Conservation (phyloP, 345 rosid genomes). For the Lepidium africanum region DNA sequence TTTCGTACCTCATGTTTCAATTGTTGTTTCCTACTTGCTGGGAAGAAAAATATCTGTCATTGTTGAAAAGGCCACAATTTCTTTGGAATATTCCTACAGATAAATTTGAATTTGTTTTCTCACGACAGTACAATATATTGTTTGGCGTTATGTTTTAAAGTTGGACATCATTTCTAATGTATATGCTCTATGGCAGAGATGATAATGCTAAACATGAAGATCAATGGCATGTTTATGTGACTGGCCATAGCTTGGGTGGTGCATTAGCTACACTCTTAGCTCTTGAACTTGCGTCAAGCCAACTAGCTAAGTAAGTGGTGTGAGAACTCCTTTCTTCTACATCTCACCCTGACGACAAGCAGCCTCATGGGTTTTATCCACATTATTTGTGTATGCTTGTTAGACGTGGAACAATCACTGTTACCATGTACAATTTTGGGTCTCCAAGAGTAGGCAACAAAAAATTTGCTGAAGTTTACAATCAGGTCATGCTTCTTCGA, state of each 20-base stretch:
- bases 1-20: neutral
- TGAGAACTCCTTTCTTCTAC: neutral
- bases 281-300: conserved; percentile 90
- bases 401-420: conserved; percentile 61
- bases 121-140: neutral
- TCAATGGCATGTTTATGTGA: conserved; percentile 85
- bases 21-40: neutral
- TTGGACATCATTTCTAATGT: neutral
- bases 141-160: neutral
- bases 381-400: conserved; percentile 15
- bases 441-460: conserved; percentile 97
- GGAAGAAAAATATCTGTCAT: neutral
- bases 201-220: conserved; percentile 35
- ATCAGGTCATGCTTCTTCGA: conserved; percentile 45
- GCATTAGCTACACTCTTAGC: conserved; percentile 90
- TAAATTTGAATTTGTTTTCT: neutral
- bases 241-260: conserved; percentile 98
- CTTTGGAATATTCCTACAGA: neutral
- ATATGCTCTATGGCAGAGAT: conserved; percentile 40
- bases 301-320: conserved; percentile 59
- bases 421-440: conserved; percentile 94
- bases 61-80: neutral
- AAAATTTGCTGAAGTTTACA: conserved; percentile 76
- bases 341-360: neutral
- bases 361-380: neutral